Conservation (phyloP, 108 stramenopile species). For the Hondaea fermentalgiana region DNA sequence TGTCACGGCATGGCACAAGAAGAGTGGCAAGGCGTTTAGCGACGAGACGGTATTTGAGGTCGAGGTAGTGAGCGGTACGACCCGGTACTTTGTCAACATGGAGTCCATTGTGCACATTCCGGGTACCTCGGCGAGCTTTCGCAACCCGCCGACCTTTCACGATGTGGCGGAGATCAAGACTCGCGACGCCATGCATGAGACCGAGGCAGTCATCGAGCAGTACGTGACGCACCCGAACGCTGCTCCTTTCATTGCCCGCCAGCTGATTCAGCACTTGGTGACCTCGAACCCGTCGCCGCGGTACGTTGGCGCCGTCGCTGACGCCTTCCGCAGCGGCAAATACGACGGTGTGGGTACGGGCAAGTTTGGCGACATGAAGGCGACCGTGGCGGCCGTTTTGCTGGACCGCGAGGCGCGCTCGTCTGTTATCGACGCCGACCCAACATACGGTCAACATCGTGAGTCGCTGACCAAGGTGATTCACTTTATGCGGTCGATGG, state of each 20-base stretch:
- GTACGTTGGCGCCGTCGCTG: constrained; percentile 40
- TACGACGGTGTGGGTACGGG: constrained; percentile 39
- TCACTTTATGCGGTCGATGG: constrained; percentile 47
- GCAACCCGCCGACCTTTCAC: background rate
- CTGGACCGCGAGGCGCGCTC: constrained; percentile 50
- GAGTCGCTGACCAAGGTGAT: constrained; percentile 55
- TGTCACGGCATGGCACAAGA: too few species aligned
- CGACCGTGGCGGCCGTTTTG: constrained; percentile 52
- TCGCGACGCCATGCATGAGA: constrained; percentile 44
- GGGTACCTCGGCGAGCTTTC: background rate
- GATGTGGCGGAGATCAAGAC: constrained; percentile 26
- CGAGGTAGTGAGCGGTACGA: constrained; percentile 18
- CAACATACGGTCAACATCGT: constrained; percentile 31
- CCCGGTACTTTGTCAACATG: background rate
- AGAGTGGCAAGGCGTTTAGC: background rate
- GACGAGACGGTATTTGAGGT: constrained; percentile 32
- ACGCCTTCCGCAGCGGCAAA: constrained; percentile 38
- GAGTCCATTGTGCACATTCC: background rate
- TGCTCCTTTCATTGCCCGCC: constrained; percentile 54
- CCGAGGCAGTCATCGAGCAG: constrained; percentile 61
- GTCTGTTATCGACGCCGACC: constrained; percentile 46
- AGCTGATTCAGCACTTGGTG: constrained; percentile 56
- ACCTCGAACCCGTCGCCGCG: constrained; percentile 61
- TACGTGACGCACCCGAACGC: constrained; percentile 48
- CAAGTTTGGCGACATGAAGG: constrained; percentile 54